These are phyloP conservation scores for Dothistroma septosporum DNA, from an alignment of 2,329 filamentous ascomycete genomes.

Conservation along the genomic window DNA sequence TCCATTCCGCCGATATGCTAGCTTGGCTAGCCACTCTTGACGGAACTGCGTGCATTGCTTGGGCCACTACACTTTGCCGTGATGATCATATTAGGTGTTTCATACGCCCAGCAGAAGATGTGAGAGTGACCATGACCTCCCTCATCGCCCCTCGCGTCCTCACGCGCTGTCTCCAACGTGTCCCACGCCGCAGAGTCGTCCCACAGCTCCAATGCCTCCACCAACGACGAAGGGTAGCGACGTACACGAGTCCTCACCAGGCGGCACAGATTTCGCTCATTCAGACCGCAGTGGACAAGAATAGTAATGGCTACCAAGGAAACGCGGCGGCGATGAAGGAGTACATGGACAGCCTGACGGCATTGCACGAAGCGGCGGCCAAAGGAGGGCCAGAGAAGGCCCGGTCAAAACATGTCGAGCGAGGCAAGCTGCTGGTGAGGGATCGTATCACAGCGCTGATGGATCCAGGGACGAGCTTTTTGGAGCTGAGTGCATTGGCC, in stretches of 20 bases:
- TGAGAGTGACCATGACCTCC: constrained; percentile 16
- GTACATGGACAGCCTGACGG: constrained; percentile 63
- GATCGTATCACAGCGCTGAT: constrained; percentile 84
- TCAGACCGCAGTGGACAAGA: constrained; percentile 69
- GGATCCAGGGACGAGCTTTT: constrained; percentile 82
- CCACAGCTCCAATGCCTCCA: constrained; percentile 16
- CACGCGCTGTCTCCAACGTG: constrained; percentile 15
- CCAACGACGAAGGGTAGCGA: constrained; percentile 55
- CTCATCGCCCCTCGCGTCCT: constrained; percentile 13
- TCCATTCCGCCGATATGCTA: constrained; percentile 6
- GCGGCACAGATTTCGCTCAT: constrained; percentile 78
- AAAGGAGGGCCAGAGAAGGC: constrained; percentile 77
- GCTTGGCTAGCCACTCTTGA: constrained; percentile 5
- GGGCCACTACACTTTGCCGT: not conserved
- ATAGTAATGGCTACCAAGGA: constrained; percentile 72
- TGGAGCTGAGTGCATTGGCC: constrained; percentile 90
- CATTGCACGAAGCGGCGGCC: constrained; percentile 62
- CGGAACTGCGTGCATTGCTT: constrained; percentile 4
- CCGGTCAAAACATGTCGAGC: constrained; percentile 76
- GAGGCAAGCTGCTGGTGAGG: constrained; percentile 90
- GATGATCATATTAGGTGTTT: not conserved
- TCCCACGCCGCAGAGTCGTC: constrained; percentile 14
- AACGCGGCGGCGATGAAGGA: constrained; percentile 75
- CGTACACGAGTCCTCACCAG: constrained; percentile 76
- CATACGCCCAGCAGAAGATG: constrained; percentile 1